phyloP scores from a whole-genome alignment of 805 yeast genomes.

The Clavispora vitiphila region DNA sequence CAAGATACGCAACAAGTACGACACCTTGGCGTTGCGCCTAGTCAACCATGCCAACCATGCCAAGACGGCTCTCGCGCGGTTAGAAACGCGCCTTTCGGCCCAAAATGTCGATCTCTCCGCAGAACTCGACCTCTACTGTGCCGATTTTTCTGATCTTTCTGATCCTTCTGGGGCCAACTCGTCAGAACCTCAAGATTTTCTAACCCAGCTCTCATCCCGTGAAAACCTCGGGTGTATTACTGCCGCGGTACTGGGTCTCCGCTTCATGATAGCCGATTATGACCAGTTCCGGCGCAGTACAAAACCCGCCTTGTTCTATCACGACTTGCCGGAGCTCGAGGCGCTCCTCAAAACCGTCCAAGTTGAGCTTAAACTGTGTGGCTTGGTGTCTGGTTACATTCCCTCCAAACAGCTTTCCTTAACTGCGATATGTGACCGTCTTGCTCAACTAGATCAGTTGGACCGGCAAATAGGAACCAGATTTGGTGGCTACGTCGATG shows the following conservation, averaged over 20 bases:
- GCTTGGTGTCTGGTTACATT: slow-evolving; percentile 9
- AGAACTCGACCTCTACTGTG: slow-evolving; percentile 3
- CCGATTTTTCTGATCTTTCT: background rate
- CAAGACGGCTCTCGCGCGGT: background rate
- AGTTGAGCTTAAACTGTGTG: slow-evolving; percentile 6
- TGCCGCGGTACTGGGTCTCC: background rate
- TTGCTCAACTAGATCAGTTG: slow-evolving; percentile 1
- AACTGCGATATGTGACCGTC: slow-evolving; percentile 4
- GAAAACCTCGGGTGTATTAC: background rate
- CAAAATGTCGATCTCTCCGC: background rate
- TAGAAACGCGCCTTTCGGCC: background rate
- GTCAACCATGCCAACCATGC: slow-evolving; percentile 20
- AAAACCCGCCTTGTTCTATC: slow-evolving; percentile 7
- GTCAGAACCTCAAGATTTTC: no score
- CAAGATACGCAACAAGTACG: slow-evolving; percentile 25
- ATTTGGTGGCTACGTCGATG: background rate
- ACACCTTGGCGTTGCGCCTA: slow-evolving; percentile 26
- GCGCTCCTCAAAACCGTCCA: slow-evolving; percentile 6
- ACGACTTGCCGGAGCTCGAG: slow-evolving; percentile 13
- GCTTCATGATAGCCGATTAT: background rate
- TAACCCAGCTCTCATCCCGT: background rate
- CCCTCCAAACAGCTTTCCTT: slow-evolving; percentile 11
- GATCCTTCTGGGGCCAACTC: background rate
- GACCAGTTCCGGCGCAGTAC: slow-evolving; percentile 2
- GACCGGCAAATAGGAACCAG: slow-evolving; percentile 1